These are phyloP conservation scores for Aegilops tauschii DNA, from an alignment of 176 grass and related monocot genomes.

Conservation along the genomic window DNA sequence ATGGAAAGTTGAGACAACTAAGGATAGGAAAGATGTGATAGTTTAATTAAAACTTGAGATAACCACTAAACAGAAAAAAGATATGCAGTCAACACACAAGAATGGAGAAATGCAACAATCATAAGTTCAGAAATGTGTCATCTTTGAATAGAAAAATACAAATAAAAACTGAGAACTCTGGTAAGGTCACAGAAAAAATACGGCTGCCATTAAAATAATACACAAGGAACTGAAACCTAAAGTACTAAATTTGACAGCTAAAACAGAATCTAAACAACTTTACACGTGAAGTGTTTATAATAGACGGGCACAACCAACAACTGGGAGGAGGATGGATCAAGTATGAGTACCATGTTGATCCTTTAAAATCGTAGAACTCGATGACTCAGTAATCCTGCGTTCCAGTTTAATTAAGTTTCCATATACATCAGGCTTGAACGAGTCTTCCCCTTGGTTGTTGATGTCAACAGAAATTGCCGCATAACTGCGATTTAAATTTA, in stretches of 20 bases:
- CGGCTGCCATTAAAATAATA: neutral
- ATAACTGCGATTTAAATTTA: slow-evolving; percentile 53
- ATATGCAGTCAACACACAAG: neutral
- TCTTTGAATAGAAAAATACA: neutral
- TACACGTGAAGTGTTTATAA: neutral
- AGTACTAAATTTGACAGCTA: neutral
- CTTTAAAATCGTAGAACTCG: slow-evolving; percentile 64
- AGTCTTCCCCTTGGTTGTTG: slow-evolving; percentile 82
- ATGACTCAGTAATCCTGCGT: slow-evolving; percentile 76
- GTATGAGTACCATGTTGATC: slow-evolving; percentile 64
- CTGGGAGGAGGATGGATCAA: slow-evolving; percentile 15
- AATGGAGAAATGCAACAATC: neutral
- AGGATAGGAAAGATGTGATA: neutral
- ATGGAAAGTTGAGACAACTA: neutral
- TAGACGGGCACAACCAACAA: neutral
- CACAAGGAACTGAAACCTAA: neutral
- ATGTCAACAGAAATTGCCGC: slow-evolving; percentile 70
- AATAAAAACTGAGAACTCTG: neutral
- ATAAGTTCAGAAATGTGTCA: neutral
- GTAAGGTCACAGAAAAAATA: neutral
- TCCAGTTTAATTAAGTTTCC: slow-evolving; percentile 72
- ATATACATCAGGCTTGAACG: slow-evolving; percentile 79
- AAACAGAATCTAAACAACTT: neutral
- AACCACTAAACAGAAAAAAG: neutral
- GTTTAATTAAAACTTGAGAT: neutral